Evolutionary conservation across 352 stramenopile genomes (phyloP), one percentile per base, ranked within the genome.

Genomic region (Phytopythium oedochilum): DNA sequence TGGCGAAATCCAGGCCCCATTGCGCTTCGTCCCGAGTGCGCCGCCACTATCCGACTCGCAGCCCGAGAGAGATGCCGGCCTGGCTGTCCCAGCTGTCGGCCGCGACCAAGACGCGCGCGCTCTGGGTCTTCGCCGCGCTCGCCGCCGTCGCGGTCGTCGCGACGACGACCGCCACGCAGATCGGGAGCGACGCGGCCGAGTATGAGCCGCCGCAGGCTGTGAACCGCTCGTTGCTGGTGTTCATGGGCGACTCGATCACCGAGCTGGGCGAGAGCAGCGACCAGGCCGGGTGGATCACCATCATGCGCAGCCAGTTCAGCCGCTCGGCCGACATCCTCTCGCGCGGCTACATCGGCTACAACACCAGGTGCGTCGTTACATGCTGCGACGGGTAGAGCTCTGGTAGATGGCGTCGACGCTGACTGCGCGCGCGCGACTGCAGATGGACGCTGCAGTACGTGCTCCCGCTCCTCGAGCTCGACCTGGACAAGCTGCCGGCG

Each of bases 161-260:
- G 0, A 22, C 10, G 0, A 17, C 20, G 1, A 46, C 11, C 20
- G 9, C 40, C 4, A 46, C 40, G 4, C 40, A 46, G n/a, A 22
- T 29, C 11, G 20, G 11, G 20, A 22, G 11, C 40, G 22, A 11
- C 10, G 28, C 20, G 40, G 2, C 9, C 40, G 12, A 5, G n/a
- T n/a, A n/a, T n/a, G n/a, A n/a, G 40, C 40, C 3, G 14, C 11
- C 17, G 2, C 10, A 14, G 7, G 32, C 32, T n/a, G n/a, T n/a
- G 5, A 36, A 36, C 32, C 32, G 32, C 5, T 46, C 9, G 22
- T 14, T 51, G 25, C 17, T 71, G 47, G 46, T 71, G 23, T 45
- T 73, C 5, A 52, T 57, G 2, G 74, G 74, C 12, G 75, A 86
- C 49, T 83, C 72, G 26, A 60, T 83, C 22, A 85, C 74, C 0